These are phyloP conservation scores for Polygonum maritimum DNA, from an alignment of 148 eudicot genomes.

Conservation along the genomic window DNA sequence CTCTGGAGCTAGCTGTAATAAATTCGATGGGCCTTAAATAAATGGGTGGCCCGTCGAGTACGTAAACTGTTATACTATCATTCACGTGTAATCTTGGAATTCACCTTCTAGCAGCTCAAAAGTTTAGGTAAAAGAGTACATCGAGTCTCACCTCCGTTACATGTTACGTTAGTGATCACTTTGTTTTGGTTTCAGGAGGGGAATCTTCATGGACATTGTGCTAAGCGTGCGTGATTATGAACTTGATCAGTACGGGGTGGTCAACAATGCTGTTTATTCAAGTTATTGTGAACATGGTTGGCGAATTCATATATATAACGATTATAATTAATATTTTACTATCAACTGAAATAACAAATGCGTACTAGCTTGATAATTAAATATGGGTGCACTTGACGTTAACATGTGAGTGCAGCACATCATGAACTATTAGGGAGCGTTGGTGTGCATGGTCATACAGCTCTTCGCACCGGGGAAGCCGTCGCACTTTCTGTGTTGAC, in stretches of 20 bases:
- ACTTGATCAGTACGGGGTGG: slow-evolving; percentile 92
- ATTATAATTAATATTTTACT: neutral
- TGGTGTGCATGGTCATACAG: no score
- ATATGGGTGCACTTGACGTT: neutral
- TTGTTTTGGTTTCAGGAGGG: slow-evolving; percentile 42
- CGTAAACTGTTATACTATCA: no score
- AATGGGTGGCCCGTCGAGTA: no score
- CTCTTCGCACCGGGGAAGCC: slow-evolving; percentile 72
- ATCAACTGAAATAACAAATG: neutral
- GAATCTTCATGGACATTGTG: slow-evolving; percentile 47
- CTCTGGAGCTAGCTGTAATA: neutral
- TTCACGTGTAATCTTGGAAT: no score
- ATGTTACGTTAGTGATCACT: no score
- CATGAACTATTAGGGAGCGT: slow-evolving; percentile 67
- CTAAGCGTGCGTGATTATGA: slow-evolving; percentile 80
- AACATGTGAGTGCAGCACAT: slow-evolving; percentile 33
- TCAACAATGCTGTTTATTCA: slow-evolving; percentile 80
- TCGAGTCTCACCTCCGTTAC: no score
- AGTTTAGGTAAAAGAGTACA: no score
- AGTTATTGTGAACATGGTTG: slow-evolving; percentile 86
- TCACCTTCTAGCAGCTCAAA: no score
- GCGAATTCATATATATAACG: neutral
- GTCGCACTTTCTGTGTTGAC: slow-evolving; percentile 72
- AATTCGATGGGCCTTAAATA: no score
- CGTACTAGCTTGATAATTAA: neutral